Conservation (phyloP, 148 eudicot species). For the Dianthus caryophyllus region DNA sequence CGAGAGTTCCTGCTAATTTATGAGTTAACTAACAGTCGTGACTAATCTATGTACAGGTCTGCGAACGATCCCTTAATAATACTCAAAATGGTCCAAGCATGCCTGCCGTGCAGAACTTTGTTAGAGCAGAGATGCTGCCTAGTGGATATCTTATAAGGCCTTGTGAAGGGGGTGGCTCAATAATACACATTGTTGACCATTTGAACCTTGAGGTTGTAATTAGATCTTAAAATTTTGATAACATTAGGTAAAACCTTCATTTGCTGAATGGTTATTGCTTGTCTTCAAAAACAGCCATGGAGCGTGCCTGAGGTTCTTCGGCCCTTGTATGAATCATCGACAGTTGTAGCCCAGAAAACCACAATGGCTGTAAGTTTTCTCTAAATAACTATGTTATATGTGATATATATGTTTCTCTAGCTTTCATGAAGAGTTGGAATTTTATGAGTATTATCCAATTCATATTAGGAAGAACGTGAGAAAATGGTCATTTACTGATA, state of each 20-base stretch:
- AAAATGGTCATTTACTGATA: neutral
- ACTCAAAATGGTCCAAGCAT: conserved; percentile 85
- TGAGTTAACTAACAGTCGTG: neutral
- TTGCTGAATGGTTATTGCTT: conserved; percentile 12
- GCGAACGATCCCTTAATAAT: conserved; percentile 89
- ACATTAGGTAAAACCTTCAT: neutral
- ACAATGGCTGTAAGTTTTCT: conserved; percentile 55
- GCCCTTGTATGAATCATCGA: conserved; percentile 73
- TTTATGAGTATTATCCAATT: too few species aligned
- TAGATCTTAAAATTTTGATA: neutral
- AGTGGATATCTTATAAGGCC: conserved; percentile 80
- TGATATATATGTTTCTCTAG: neutral
- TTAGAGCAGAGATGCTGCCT: conserved; percentile 73
- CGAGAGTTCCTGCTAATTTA: neutral
- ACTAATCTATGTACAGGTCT: conserved; percentile 40
- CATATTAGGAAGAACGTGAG: too few species aligned
- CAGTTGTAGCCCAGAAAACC: conserved; percentile 73
- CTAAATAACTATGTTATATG: neutral
- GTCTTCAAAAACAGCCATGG: conserved; percentile 44
- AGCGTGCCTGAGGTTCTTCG: conserved; percentile 84
- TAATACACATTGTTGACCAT: conserved; percentile 80
- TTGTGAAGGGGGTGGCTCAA: conserved; percentile 83
- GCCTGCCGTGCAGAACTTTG: conserved; percentile 73
- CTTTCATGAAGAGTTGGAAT: neutral
- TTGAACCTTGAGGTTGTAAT: conserved; percentile 61